Evolutionary conservation across 2,329 filamentous ascomycete species (phyloP), one percentile per base, ranked within the genome.

Genomic region (Colletotrichum sp.): DNA sequence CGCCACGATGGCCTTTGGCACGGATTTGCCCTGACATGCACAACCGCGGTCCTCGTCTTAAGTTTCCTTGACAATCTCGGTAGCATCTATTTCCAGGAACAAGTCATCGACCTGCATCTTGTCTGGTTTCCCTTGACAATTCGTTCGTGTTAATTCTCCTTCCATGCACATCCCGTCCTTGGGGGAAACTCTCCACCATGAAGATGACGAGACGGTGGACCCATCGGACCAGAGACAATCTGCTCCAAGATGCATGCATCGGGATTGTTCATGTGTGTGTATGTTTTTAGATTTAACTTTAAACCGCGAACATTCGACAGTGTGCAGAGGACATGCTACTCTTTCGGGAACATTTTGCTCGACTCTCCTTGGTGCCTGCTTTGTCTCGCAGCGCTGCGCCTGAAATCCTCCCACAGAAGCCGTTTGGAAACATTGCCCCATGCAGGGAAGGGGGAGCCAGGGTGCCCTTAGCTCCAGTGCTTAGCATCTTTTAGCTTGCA

Each of bases 361-460:
- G 16, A 26, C n/a, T 34, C 67, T 43, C 12, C 13, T 30, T 48
- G 30, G 26, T 30, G 55, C 16, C n/a, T 38, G 48, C 34, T 60
- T 12, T 24, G n/a, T 38, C 6, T 67, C 24, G 32, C 52, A 28
- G 18, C 13, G 15, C 63, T 28, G 28, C 16, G 55, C 71, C 57
- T 38, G 43, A 70, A 24, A 74, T 55, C 30, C 38, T 72, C 63
- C 69, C 73, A 43, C 48, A 61, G 57, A 68, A 67, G n/a, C 55
- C 26, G 73, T 58, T 75, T 64, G 36, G 69, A 72, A 75, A 75
- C 69, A 64, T 38, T 57, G 55, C 61, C 55, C 30, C 63, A 68
- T 73, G 69, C 69, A 73, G 30, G 64, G 55, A 72, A 72, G 69
- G 26, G 43, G 43, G 30, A 24, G 26, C 63, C 26, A 67, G 43